Percentiles rank a stretch among this genome's conserved stretches.
Evolutionary conservation across 2,329 filamentous ascomycete genomes (phyloP).

Genomic region (Beauveria sp.): DNA sequence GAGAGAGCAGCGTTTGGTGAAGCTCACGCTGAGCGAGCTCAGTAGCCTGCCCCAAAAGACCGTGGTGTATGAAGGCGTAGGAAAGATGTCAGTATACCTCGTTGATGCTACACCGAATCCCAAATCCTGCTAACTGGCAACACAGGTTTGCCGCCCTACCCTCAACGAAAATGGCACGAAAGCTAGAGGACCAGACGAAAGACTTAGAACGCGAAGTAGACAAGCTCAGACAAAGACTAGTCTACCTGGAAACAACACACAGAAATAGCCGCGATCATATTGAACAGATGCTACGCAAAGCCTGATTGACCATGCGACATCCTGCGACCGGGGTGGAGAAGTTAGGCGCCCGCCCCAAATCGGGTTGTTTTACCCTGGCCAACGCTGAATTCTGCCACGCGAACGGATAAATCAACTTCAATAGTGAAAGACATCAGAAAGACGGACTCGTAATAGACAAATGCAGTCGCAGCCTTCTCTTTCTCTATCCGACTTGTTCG

Average conservation of each 20-base stretch:
- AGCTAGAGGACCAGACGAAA: slow-evolving; percentile 67
- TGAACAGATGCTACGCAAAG: slow-evolving; percentile 70
- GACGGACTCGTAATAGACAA: background rate
- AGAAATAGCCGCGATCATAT: slow-evolving; percentile 91
- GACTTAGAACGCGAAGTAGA: slow-evolving; percentile 71
- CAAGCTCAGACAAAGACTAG: slow-evolving; percentile 77
- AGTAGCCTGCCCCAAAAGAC: slow-evolving; percentile 67
- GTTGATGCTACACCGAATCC: background rate
- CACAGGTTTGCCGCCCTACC: slow-evolving; percentile 80
- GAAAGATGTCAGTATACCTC: slow-evolving; percentile 71
- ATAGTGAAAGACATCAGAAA: background rate
- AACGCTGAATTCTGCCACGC: background rate
- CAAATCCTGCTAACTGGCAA: background rate
- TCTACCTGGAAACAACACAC: slow-evolving; percentile 90
- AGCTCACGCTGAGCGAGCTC: slow-evolving; percentile 80
- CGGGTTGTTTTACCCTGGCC: background rate
- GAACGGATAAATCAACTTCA: background rate
- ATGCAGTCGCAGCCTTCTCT: background rate
- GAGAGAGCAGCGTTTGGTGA: slow-evolving; percentile 79
- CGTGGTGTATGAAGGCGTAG: slow-evolving; percentile 86
- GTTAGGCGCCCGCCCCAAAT: background rate
- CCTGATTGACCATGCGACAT: slow-evolving; percentile 15
- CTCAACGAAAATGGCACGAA: slow-evolving; percentile 63
- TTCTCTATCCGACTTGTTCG: background rate
- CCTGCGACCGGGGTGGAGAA: no score